Base-by-base conservation (phyloP, 306 rosid genomes). In the Malus sylvestris region DNA sequence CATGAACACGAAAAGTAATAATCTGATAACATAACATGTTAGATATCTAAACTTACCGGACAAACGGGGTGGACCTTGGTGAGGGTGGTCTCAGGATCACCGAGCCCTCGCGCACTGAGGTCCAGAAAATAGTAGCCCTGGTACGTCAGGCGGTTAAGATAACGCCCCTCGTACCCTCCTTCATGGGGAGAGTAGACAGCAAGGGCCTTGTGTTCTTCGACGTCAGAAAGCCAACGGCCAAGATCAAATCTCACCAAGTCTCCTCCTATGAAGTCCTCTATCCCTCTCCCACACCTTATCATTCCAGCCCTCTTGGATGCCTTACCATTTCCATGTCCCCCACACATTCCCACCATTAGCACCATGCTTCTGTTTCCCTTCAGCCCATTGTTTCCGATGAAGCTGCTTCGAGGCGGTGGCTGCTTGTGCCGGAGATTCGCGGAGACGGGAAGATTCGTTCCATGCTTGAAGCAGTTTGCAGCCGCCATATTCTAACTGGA, bases 171-270 rank as follows among this genome's bases (percentile, higher is more conserved):
- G 42, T 92, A 95, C 25, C 98, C 98, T 38, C 97, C 97, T 35
- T 95, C 98, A 6, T 92, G 98, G 4, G 98, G 98, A n/a, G 96
- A 11, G 83, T 92, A 95, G 13, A 95, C 86, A 1, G 98, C 97
- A 13, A 95, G 79, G 60, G 98, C 92, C 84, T 92, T 92, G 81
- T 95, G 98, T 64, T 95, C 97, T 79, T 95, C 98, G 61, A 95
- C 97, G 64, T 92, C 98, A 0, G 92, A 78, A 23, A 95, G 93
- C 98, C 98, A 92, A 1, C 23, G 79, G 20, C 97, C 98, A 15
- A 95, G 45, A 81, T 95, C 97, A 51, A 81, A 42, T 71, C 44
- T 84, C 79, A 92, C 40, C 86, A 95, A 83, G 71, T 95, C 98
- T 16, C 96, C 98, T 63, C 98, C 98, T 12, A 95, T 90, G 80